These are phyloP conservation scores for Neurospora hispaniola DNA, from an alignment of 495 filamentous ascomycete species.

Conservation along the genomic window DNA sequence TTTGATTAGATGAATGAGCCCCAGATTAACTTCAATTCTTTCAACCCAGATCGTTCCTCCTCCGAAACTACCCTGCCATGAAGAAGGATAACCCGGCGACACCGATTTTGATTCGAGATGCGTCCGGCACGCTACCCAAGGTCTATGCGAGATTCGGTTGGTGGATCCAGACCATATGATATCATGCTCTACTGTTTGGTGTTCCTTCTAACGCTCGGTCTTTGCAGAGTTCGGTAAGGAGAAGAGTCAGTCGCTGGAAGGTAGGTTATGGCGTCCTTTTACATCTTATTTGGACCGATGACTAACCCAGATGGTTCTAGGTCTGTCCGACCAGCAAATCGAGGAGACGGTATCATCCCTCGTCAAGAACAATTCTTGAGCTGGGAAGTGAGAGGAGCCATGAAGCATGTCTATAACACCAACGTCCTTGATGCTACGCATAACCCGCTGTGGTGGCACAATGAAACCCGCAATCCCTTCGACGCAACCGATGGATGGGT, in stretches of 20 bases:
- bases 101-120: constrained; percentile 91
- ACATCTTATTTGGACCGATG: not conserved
- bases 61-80: constrained; percentile 92
- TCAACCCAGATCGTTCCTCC: constrained; percentile 71
- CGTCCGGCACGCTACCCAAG: constrained; percentile 64
- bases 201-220: not conserved
- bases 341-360: constrained; percentile 76
- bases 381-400: not conserved
- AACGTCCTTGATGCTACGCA: not conserved
- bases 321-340: constrained; percentile 82
- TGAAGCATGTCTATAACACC: not conserved
- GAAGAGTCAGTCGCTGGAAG: constrained; percentile 70
- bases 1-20: not conserved
- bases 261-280: constrained; percentile 30
- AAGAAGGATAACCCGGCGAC: constrained; percentile 96
- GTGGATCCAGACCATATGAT: constrained; percentile 18
- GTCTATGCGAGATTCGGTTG: constrained; percentile 91
- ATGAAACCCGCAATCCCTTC: not conserved
- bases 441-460: not conserved
- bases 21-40: constrained; percentile 1
- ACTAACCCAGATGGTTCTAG: constrained; percentile 33
- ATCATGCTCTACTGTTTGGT: not conserved
- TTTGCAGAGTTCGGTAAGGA: constrained; percentile 72
- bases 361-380: constrained; percentile 47
- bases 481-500: not conserved